A percentile compares a stretch with the other conserved stretches of the same genome.
phyloP scores from a whole-genome alignment of 2,329 filamentous ascomycete genomes.

The Pseudovirgaria hyperparasitica region DNA sequence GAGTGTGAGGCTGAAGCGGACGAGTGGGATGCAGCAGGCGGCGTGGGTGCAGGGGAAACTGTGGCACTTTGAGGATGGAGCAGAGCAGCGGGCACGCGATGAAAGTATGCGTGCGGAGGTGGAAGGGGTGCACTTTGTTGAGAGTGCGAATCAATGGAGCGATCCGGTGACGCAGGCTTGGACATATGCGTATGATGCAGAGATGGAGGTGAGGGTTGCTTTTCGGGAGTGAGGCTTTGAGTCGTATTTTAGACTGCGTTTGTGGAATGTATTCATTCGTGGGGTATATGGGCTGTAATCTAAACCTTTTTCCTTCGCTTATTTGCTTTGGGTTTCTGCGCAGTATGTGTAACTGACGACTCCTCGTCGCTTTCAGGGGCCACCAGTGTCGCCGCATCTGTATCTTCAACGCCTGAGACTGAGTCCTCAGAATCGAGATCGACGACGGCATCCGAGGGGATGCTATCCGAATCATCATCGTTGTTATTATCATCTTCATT shows the following conservation, averaged over 20 bases:
- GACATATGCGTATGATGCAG: conserved; percentile 37
- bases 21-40: conserved; percentile 30
- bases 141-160: conserved; percentile 37
- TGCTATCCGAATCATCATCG: conserved; percentile 6
- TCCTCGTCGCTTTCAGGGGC: too few relatives aligned
- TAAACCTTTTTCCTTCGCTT: too few relatives aligned
- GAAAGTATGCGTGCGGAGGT: conserved; percentile 18
- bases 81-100: conserved; percentile 11
- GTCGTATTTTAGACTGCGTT: too few relatives aligned
- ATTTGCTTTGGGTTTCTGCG: too few relatives aligned
- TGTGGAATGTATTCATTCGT: too few relatives aligned
- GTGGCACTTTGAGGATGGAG: conserved; percentile 27
- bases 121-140: conserved; percentile 20
- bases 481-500: conserved; percentile 16
- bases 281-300: too few relatives aligned
- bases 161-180: conserved; percentile 34
- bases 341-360: too few relatives aligned
- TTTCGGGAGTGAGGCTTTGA: too few relatives aligned
- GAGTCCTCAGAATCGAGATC: neutral
- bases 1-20: conserved; percentile 19
- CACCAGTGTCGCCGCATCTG: too few relatives aligned
- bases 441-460: conserved; percentile 1
- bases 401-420: too few relatives aligned
- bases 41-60: conserved; percentile 34
- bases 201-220: conserved; percentile 18